Conservation (phyloP, 495 filamentous ascomycete genomes). For the Penicillium silybi region DNA sequence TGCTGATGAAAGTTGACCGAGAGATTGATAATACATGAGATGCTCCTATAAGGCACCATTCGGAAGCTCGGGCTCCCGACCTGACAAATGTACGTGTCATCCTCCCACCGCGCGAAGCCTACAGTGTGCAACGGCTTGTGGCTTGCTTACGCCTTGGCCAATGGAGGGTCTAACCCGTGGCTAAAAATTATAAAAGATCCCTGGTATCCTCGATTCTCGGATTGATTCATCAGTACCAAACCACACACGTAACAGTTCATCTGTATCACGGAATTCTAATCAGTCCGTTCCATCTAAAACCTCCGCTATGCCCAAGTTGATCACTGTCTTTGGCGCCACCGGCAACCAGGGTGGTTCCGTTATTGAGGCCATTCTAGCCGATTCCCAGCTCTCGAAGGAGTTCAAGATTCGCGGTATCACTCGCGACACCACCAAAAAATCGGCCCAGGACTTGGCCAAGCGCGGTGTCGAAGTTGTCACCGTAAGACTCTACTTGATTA, state of each 20-base stretch:
- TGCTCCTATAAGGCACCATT: not conserved
- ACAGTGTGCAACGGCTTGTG: not conserved
- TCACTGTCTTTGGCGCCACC: constrained; percentile 48
- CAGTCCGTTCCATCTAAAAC: not conserved
- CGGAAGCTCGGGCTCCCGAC: not conserved
- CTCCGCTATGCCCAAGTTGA: constrained; percentile 26
- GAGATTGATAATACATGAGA: not conserved
- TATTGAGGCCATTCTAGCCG: constrained; percentile 21
- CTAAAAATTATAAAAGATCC: not conserved
- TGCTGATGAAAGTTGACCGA: not conserved
- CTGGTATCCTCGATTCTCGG: not conserved
- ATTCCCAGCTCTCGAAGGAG: constrained; percentile 22
- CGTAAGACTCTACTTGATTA: constrained; percentile 9
- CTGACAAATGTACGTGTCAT: not conserved
- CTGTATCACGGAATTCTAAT: not conserved
- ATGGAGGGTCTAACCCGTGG: not conserved
- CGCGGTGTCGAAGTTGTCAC: constrained; percentile 20
- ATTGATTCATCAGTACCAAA: not conserved
- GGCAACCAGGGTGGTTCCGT: constrained; percentile 34
- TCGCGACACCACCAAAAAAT: constrained; percentile 22
- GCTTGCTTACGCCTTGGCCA: not conserved
- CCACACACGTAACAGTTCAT: not conserved
- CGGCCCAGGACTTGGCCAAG: constrained; percentile 16
- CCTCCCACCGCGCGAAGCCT: too few species aligned
- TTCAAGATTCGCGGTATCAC: constrained; percentile 41